Evolutionary conservation across 1,284 basidiomycete species (phyloP), one percentile per base, ranked within the genome.

Genomic region (Rhodofomes roseus): DNA sequence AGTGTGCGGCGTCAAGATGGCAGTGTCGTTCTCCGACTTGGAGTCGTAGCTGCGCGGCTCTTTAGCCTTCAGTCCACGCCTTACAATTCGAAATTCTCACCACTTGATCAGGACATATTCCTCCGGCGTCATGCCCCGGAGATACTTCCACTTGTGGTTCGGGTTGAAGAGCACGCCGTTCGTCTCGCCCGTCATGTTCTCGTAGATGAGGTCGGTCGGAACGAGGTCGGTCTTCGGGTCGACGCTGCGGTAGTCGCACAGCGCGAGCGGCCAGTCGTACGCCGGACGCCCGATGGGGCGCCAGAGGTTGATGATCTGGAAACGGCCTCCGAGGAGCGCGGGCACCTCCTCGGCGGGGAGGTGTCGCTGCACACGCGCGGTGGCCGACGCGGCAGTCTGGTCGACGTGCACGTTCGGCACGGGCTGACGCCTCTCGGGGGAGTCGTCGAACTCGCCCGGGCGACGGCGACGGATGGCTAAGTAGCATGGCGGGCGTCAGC

Each of bases 241-340:
- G 20, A 90, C 79, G 39, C 76, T 81, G 29, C 82, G 71, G 65
- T 73, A 85, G 65, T 90, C 88, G 65, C 85, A 86, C 5, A 89
- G 73, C 1, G 82, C 82, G 43, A 89, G 77, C 1, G 87, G 87
- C 73, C 75, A 79, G 66, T 89, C 86, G 40, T 73, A 70, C 8
- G 85, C 82, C 2, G 81, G 68, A 60, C 80, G 73, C 8, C 70
- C 63, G 60, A 90, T 84, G 1, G 87, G 87, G 7, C 86, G 74
- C 88, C 88, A 90, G 59, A 90, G 79, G 73, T 90, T 90, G 73
- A 90, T 82, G 56, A 89, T 83, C 68, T 89, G 86, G 73, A 82
- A 84, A 22, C 83, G 81, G 27, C 74, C 70, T 50, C 73, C 70
- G 29, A 81, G 70, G 23, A 81, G 73, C 25, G 71, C 72, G 0